phyloP scores from a whole-genome alignment of 164 flowering plant genomes.

The Kingdonia uniflora region DNA sequence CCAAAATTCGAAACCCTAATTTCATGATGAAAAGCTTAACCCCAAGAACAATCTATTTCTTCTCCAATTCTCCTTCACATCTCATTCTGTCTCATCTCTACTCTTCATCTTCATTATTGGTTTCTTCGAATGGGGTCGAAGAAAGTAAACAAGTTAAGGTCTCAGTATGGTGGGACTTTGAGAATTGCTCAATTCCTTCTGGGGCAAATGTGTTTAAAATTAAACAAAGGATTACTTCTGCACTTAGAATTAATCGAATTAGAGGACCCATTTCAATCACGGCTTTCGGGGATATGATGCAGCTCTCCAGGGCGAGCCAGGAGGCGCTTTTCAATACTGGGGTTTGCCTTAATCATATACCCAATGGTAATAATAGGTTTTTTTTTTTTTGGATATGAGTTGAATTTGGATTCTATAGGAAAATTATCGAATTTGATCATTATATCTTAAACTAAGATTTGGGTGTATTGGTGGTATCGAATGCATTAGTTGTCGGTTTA shows the following conservation, averaged over 20 bases:
- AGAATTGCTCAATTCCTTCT: conserved; percentile 54
- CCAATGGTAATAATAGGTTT: conserved; percentile 44
- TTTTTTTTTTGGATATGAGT: too few species aligned
- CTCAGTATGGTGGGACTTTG: conserved; percentile 97
- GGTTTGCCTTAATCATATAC: conserved; percentile 55
- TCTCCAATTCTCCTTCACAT: not conserved
- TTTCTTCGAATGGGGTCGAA: too few species aligned
- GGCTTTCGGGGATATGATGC: conserved; percentile 71
- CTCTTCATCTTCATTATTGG: too few species aligned
- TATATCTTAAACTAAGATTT: too few species aligned
- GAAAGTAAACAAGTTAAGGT: conserved; percentile 43
- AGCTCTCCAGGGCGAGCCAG: conserved; percentile 49
- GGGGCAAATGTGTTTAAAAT: conserved; percentile 45
- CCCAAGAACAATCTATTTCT: not conserved
- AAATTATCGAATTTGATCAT: too few species aligned
- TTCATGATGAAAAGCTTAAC: too few species aligned
- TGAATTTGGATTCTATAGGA: too few species aligned
- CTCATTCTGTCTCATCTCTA: too few species aligned
- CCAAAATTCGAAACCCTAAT: too few species aligned
- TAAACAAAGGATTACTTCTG: conserved; percentile 40
- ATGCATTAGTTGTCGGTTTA: too few species aligned
- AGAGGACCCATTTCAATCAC: conserved; percentile 74
- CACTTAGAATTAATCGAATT: conserved; percentile 63
- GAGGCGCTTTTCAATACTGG: conserved; percentile 71
- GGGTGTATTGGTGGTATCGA: too few species aligned